phyloP scores from a whole-genome alignment of 139 green algal species.

The Pleodorina starrii region DNA sequence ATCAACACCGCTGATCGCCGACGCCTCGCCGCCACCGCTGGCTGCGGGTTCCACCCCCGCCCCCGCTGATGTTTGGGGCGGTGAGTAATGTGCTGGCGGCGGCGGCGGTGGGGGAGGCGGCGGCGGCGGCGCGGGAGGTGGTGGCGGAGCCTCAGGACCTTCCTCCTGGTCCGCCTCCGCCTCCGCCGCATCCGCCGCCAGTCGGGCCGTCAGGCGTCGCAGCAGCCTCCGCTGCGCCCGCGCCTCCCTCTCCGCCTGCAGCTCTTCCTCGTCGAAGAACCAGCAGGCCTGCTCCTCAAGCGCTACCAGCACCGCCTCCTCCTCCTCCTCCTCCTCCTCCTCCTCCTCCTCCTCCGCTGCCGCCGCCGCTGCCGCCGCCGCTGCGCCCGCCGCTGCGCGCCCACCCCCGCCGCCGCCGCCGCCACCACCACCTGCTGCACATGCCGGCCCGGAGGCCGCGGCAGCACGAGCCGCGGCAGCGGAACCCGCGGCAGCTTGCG shows the following conservation, averaged over 20 bases:
- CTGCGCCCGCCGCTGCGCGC: background rate
- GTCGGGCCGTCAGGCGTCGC: background rate
- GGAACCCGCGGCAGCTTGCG: no score
- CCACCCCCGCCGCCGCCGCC: background rate
- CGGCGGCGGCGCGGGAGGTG: background rate
- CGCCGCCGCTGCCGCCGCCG: background rate
- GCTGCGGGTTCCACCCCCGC: no score
- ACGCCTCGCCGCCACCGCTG: no score
- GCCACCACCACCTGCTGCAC: background rate
- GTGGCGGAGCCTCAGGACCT: background rate
- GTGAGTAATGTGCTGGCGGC: no score
- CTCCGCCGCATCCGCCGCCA: background rate
- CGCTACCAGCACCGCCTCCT: background rate
- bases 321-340: background rate
- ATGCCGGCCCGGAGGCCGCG: no score
- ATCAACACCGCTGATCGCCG: no score
- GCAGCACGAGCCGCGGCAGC: no score
- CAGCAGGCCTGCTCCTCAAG: constrained; percentile 19
- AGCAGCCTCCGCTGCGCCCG: background rate
- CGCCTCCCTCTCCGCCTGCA: constrained; percentile 24
- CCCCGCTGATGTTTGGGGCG: no score
- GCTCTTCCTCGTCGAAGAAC: constrained; percentile 35
- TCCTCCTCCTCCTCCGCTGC: no score
- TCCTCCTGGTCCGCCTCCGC: background rate
- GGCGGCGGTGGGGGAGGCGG: background rate